Base-by-base conservation (phyloP, 1,284 basidiomycete genomes). In the Sanghuangporus baumii region DNA sequence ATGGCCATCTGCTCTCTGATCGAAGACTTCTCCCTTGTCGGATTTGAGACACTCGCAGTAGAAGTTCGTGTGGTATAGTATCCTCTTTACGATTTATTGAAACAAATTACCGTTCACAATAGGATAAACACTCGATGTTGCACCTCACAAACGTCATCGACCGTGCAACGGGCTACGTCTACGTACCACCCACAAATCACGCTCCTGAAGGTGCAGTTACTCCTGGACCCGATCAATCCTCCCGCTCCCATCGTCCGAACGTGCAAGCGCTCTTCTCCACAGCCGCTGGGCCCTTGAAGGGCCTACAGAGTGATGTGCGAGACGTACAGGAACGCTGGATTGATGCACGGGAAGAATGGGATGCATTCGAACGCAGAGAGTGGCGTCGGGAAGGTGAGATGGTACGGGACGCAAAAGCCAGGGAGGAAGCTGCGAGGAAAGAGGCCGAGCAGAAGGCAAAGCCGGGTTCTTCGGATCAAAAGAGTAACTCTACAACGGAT, bases 21-120 rank as follows among this genome's bases (percentile, higher is more conserved):
- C 41, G 95, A 98, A 72, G 96, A 98, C 72, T 98, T 89, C 73
- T 83, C 88, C n/a, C 82, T 98, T 11, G 95, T 99, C 31, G 91
- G 92, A 0, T 99, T 99, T 70, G 96, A 99, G 76, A 99, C 97
- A 0, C 82, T 99, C 0, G 96, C 95, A 0, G 94, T 98, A 14
- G 95, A 98, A 80, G 92, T 91, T 67, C 61, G 81, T 63, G 9
- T n/a, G 12, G 20, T n/a, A 40, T 60, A 58, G 14, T 51, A 16
- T 16, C 34, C 36, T 18, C 18, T 40, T 34, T 6, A 54, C 12
- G 5, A 12, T 54, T 16, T n/a, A 36, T 36, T 54, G 52, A 34
- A 31, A 37, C 12, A 26, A 18, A 18, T 31, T n/a, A 48, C 68
- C 93, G 89, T 2, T 26, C 38, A 14, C 11, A 37, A 34, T 50